These are phyloP conservation scores for Pisolithus microcarpus DNA, from an alignment of 768 basidiomycete species.

Conservation along the genomic window DNA sequence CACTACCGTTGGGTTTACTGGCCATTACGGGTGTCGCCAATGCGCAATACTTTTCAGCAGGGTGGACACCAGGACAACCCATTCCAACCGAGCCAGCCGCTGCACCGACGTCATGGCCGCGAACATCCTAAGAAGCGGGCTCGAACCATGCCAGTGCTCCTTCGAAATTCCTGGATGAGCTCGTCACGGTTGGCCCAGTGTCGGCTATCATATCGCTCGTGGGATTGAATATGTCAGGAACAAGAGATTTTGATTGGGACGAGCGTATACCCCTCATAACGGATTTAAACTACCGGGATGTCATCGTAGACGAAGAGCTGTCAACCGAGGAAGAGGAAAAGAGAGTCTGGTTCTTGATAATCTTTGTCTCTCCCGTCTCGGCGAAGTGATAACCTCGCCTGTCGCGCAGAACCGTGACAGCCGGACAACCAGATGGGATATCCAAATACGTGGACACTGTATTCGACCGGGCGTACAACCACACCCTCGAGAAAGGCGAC, in stretches of 20 bases:
- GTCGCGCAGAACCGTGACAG: too few relatives aligned
- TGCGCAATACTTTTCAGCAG: too few relatives aligned
- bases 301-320: slow-evolving; percentile 65
- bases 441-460: too few relatives aligned
- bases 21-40: too few relatives aligned
- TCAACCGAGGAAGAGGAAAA: slow-evolving; percentile 56
- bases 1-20: slow-evolving; percentile 32
- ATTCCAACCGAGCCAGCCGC: too few relatives aligned
- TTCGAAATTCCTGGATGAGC: slow-evolving; percentile 21
- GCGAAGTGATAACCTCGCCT: neutral
- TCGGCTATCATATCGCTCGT: slow-evolving; percentile 44
- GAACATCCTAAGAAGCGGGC: too few relatives aligned
- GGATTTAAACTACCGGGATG: slow-evolving; percentile 69
- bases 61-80: too few relatives aligned
- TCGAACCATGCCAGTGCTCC: slow-evolving; percentile 13
- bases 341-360: slow-evolving; percentile 69
- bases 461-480: too few relatives aligned
- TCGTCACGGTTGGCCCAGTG: slow-evolving; percentile 50
- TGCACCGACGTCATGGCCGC: too few relatives aligned
- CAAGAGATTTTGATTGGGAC: slow-evolving; percentile 49
- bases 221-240: slow-evolving; percentile 70
- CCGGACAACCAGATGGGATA: too few relatives aligned
- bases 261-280: slow-evolving; percentile 70
- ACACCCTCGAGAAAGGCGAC: too few relatives aligned
- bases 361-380: slow-evolving; percentile 23